phyloP scores from a whole-genome alignment of 345 rosid genomes.

The Brassica napus region DNA sequence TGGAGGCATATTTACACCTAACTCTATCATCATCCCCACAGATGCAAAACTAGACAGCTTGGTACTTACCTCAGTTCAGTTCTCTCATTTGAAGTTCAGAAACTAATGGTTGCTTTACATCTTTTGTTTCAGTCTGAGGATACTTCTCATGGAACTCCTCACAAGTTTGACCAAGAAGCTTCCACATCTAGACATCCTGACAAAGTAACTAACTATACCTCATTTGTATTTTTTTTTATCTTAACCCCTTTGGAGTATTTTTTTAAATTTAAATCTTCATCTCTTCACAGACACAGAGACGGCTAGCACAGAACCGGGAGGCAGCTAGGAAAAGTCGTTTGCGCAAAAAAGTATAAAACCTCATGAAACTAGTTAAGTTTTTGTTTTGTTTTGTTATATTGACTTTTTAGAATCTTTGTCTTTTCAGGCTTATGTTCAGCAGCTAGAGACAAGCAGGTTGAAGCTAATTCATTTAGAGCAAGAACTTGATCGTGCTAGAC shows the following conservation, averaged over 20 bases:
- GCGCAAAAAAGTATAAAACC: constrained; percentile 74
- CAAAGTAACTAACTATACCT: constrained; percentile 48
- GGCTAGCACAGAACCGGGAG: constrained; percentile 95
- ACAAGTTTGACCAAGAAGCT: constrained; percentile 79
- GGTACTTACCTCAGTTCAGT: constrained; percentile 43
- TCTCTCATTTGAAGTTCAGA: background rate
- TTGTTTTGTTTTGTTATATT: background rate
- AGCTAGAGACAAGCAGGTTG: constrained; percentile 85
- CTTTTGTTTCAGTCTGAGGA: constrained; percentile 71
- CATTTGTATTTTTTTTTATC: background rate
- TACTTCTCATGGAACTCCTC: constrained; percentile 66
- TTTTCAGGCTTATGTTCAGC: constrained; percentile 94
- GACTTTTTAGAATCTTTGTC: constrained; percentile 11
- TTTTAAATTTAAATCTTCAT: background rate
- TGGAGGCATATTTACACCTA: constrained; percentile 49
- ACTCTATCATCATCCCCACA: constrained; percentile 51
- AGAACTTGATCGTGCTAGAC: constrained; percentile 76
- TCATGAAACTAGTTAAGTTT: background rate
- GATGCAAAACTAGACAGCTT: constrained; percentile 63
- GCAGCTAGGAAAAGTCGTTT: constrained; percentile 98
- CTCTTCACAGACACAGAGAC: constrained; percentile 66
- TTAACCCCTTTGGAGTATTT: background rate
- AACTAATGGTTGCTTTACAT: constrained; percentile 24
- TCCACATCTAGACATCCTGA: constrained; percentile 67
- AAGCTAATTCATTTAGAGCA: constrained; percentile 86